Base-by-base conservation (phyloP, 345 rosid genomes). In the Carallia pectinifolia region DNA sequence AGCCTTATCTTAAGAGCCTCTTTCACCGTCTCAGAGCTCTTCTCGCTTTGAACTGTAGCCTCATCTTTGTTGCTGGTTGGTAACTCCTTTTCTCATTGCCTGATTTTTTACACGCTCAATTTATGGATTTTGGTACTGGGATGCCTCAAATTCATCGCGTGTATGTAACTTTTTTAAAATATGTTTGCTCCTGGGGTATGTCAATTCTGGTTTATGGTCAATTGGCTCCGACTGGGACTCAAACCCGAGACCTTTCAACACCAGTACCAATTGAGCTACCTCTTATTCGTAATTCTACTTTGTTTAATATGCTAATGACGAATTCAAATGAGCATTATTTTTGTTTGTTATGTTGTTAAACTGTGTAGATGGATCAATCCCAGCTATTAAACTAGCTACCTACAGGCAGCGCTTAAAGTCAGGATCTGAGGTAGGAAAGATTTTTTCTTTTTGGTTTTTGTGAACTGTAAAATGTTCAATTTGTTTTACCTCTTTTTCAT, bases 1-100 rank as follows among this genome's bases (percentile, higher is more conserved):
- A 83, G 80, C 80, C 86, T 13, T 89, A 87, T 71, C 94, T 92
- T 65, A 81, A 82, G 47, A 83, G 86, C 27, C 88, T 95, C 64
- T 95, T 92, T 68, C 98, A 92, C 76, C 98, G 96, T 0, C 82
- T 95, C 59, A 76, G 98, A 74, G 94, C 98, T 84, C 94, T 95
- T 71, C 81, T 95, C 60, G 88, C 98, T 71, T 80, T 95, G 75
- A 95, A 95, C 62, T 95, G 99, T 76, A 71, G 82, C 81, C 78
- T 92, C 72, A 83, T 89, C 60, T 81, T 92, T 59, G 98, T 90
- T 55, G 69, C 96, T 40, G 97, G 96, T 92, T 40, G 97, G 96
- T 92, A 67, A 58, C 52, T 18, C 36, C 4, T 40, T 34, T 30
- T 47, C 56, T 47, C 16, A 0, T 4, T 12, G 4, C 1, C 16